Percentiles rank a stretch among this genome's conserved stretches.
phyloP scores from a whole-genome alignment of 441 rosid genomes.

The Erodium chrysanthum region DNA sequence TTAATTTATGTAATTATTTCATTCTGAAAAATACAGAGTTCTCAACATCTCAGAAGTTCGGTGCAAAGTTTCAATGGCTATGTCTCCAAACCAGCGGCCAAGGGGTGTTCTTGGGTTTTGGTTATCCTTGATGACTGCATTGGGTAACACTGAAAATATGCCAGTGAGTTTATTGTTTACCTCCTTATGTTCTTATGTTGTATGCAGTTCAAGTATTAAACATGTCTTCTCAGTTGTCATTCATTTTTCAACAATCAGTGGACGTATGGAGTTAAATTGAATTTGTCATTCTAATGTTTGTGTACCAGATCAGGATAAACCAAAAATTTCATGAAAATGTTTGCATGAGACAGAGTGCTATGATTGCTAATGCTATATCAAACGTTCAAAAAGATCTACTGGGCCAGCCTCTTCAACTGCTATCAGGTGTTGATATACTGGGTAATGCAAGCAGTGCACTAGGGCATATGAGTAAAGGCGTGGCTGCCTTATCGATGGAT shows the following conservation, averaged over 20 bases:
- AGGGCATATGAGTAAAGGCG: conserved; percentile 99
- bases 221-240: not conserved
- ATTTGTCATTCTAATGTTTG: conserved; percentile 11
- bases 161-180: conserved; percentile 48
- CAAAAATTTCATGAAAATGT: conserved; percentile 72
- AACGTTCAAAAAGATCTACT: conserved; percentile 84
- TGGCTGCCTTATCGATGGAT: conserved; percentile 98
- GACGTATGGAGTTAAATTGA: no score
- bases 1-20: conserved; percentile 8
- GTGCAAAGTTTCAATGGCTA: conserved; percentile 82
- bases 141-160: conserved; percentile 97
- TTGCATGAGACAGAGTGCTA: conserved; percentile 89
- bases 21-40: conserved; percentile 44
- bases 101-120: conserved; percentile 97
- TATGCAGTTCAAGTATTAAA: not conserved
- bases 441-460: conserved; percentile 99
- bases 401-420: conserved; percentile 95
- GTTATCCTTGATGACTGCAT: conserved; percentile 96
- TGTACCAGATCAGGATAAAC: conserved; percentile 69
- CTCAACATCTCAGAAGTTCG: conserved; percentile 85
- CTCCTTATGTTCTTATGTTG: not conserved
- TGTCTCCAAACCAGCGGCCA: conserved; percentile 97
- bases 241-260: conserved; percentile 2
- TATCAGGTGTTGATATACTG: conserved; percentile 92
- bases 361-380: conserved; percentile 69